Conservation (phyloP, 2,329 filamentous ascomycete genomes). For the Periconia sp. region DNA sequence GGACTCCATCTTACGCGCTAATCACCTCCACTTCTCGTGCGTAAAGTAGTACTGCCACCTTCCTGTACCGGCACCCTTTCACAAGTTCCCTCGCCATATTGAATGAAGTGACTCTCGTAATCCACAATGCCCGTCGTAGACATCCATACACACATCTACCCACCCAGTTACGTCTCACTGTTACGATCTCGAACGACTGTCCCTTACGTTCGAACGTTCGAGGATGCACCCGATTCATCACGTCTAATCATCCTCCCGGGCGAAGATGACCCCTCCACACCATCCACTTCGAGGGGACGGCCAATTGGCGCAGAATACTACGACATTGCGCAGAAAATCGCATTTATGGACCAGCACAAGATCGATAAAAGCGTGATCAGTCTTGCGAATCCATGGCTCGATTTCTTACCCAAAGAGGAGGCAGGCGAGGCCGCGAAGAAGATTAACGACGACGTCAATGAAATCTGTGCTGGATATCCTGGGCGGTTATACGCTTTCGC, state of each 20-base stretch:
- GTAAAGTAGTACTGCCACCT: background rate
- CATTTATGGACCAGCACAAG: constrained; percentile 82
- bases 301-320: constrained; percentile 84
- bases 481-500: constrained; percentile 81
- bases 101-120: background rate
- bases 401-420: constrained; percentile 69
- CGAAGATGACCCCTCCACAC: constrained; percentile 56
- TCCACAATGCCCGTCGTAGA: constrained; percentile 53
- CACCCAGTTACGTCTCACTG: constrained; percentile 60
- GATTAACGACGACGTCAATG: constrained; percentile 78
- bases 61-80: background rate
- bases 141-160: constrained; percentile 66
- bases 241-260: constrained; percentile 68
- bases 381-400: constrained; percentile 91
- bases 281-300: constrained; percentile 65
- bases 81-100: background rate
- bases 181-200: constrained; percentile 61
- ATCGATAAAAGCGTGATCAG: constrained; percentile 86
- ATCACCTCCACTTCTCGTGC: background rate
- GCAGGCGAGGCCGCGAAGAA: constrained; percentile 64
- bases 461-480: constrained; percentile 66
- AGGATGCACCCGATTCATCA: constrained; percentile 53
- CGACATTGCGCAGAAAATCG: constrained; percentile 75
- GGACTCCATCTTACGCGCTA: background rate
- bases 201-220: constrained; percentile 71